phyloP scores from a whole-genome alignment of 2,329 filamentous ascomycete genomes.

The Rutstroemia sp. region DNA sequence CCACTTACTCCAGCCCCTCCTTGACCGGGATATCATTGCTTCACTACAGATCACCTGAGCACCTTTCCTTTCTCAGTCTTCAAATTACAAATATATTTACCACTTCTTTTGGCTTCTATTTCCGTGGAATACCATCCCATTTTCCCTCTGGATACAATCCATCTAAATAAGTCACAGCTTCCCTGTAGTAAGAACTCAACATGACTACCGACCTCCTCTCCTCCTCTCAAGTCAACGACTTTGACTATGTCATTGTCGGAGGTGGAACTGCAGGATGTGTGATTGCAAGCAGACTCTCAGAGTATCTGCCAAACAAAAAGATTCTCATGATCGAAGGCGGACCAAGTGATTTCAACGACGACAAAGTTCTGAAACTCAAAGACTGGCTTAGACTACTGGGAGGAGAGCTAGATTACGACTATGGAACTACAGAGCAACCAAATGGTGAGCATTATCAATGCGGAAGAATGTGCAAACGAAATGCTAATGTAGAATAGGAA shows the following conservation, averaged over 20 bases:
- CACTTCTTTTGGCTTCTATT: background rate
- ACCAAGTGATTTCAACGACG: conserved; percentile 82
- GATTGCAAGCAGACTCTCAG: conserved; percentile 43
- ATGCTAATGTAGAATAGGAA: conserved; percentile 46
- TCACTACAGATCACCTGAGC: conserved; percentile 2
- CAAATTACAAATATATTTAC: conserved; percentile 1
- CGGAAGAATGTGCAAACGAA: background rate
- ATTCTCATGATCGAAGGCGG: conserved; percentile 82
- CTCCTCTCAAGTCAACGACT: conserved; percentile 29
- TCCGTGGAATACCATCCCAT: background rate
- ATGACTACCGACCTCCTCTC: conserved; percentile 29
- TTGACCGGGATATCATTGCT: conserved; percentile 1
- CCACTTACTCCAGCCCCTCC: conserved; percentile 5
- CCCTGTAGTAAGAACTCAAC: conserved; percentile 1
- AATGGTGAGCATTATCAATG: conserved; percentile 63
- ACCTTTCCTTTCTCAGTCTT: too few species aligned
- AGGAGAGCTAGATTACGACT: conserved; percentile 86
- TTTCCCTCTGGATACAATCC: background rate
- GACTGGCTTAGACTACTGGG: conserved; percentile 82
- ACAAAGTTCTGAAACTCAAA: conserved; percentile 77
- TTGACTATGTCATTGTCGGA: conserved; percentile 43
- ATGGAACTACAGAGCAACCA: conserved; percentile 78
- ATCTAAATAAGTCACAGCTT: background rate
- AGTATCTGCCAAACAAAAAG: conserved; percentile 76
- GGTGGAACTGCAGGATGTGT: conserved; percentile 44